phyloP scores from a whole-genome alignment of 306 rosid species.

The Carpinus fangiana region DNA sequence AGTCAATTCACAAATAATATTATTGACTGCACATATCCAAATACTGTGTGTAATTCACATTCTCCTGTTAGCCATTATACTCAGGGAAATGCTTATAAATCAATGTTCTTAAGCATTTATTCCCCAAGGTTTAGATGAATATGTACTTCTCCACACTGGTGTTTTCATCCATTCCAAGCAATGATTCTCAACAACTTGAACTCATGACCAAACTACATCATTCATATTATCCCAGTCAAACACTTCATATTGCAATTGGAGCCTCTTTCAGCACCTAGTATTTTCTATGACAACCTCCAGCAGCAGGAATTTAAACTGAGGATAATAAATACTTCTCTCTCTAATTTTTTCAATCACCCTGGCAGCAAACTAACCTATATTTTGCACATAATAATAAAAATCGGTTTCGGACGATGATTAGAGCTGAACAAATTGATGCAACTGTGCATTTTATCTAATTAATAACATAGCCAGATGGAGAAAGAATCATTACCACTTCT shows the following conservation, averaged over 20 bases:
- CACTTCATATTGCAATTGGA: background rate
- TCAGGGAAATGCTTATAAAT: background rate
- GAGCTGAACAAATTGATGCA: background rate
- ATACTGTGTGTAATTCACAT: background rate
- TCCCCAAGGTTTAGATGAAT: background rate
- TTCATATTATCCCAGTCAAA: background rate
- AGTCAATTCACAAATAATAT: background rate
- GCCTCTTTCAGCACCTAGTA: background rate
- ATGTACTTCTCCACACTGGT: background rate
- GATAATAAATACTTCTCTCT: background rate
- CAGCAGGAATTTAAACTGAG: background rate
- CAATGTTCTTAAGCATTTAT: background rate
- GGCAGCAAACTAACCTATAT: background rate
- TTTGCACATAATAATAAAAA: too few relatives aligned
- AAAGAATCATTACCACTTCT: constrained; percentile 48
- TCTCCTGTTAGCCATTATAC: background rate
- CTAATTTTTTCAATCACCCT: background rate
- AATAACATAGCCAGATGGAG: background rate
- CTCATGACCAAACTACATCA: background rate
- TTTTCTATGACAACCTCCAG: background rate
- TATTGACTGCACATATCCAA: background rate
- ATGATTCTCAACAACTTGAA: background rate
- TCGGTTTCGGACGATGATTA: background rate
- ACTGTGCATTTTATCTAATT: background rate
- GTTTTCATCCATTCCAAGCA: background rate